A percentile compares a stretch with the other conserved stretches of the same genome.
These are phyloP conservation scores for Podaxis mareebaensis DNA, from an alignment of 768 basidiomycete species.

Conservation along the genomic window DNA sequence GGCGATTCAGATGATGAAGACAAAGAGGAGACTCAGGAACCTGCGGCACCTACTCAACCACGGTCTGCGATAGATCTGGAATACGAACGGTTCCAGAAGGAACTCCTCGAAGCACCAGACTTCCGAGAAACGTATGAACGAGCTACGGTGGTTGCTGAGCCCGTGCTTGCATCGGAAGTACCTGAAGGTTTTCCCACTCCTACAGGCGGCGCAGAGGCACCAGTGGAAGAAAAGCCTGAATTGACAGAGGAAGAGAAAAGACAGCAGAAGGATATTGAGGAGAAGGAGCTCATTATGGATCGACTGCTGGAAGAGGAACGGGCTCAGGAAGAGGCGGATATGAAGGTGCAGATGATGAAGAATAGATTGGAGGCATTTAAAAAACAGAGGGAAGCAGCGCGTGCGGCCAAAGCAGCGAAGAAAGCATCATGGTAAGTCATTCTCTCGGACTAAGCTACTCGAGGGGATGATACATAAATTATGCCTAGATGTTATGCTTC, in stretches of 20 bases:
- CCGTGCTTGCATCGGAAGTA: constrained; percentile 50
- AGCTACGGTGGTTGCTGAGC: constrained; percentile 73
- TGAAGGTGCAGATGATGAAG: constrained; percentile 67
- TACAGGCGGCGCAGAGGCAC: constrained; percentile 30
- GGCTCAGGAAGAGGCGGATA: constrained; percentile 86
- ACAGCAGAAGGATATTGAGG: constrained; percentile 62
- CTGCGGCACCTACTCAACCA: constrained; percentile 18
- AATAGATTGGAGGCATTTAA: constrained; percentile 60
- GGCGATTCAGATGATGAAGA: constrained; percentile 46
- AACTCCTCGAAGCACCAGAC: constrained; percentile 49
- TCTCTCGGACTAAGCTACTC: not conserved
- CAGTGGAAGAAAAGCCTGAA: constrained; percentile 29
- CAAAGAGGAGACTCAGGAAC: constrained; percentile 27
- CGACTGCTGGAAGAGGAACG: constrained; percentile 81
- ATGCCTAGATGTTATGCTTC: constrained; percentile 12
- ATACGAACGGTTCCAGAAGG: constrained; percentile 71
- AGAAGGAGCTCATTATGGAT: constrained; percentile 84
- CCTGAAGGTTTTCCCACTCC: constrained; percentile 46
- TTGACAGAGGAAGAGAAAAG: constrained; percentile 46
- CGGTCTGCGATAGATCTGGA: constrained; percentile 59
- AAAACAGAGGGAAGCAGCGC: constrained; percentile 34
- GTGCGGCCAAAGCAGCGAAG: constrained; percentile 17
- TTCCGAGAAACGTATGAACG: constrained; percentile 56
- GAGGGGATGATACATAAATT: not conserved
- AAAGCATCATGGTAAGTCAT: constrained; percentile 7